Evolutionary conservation across 345 rosid species (phyloP).

Genomic region (Salix udensis): DNA sequence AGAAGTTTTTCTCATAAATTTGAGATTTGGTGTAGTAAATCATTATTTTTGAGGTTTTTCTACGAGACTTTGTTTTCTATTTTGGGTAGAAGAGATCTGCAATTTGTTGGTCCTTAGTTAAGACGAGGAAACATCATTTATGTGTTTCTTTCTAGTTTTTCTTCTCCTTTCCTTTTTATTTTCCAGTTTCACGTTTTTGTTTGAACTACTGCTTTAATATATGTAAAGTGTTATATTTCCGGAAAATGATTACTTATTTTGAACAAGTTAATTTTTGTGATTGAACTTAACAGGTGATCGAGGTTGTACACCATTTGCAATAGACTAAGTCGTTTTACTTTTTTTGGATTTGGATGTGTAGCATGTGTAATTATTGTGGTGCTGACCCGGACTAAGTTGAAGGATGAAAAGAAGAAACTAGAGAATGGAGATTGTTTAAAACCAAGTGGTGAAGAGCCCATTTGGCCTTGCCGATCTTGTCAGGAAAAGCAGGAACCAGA

Average conservation of each 20-base stretch:
- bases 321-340: background rate
- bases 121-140: background rate
- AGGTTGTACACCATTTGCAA: background rate
- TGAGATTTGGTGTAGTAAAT: background rate
- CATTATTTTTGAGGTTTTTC: background rate
- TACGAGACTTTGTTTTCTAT: background rate
- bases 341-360: slow-evolving; percentile 14
- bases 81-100: background rate
- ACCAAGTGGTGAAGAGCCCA: slow-evolving; percentile 26
- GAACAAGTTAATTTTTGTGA: background rate
- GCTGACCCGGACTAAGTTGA: slow-evolving; percentile 19
- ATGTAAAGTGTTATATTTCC: background rate
- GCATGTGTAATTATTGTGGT: slow-evolving; percentile 41
- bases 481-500: slow-evolving; percentile 41
- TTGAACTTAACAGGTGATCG: slow-evolving; percentile 8
- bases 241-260: background rate
- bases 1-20: background rate
- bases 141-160: background rate
- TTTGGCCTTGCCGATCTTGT: slow-evolving; percentile 47
- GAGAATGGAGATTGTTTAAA: slow-evolving; percentile 28
- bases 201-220: background rate
- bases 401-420: slow-evolving; percentile 29
- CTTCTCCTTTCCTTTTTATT: background rate
- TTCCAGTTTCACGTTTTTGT: background rate
- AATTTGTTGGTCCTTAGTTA: background rate